A percentile compares a stretch with the other conserved stretches of the same genome.
Evolutionary conservation across 2,329 filamentous ascomycete genomes (phyloP).

Genomic region (Fusarium dimerum): DNA sequence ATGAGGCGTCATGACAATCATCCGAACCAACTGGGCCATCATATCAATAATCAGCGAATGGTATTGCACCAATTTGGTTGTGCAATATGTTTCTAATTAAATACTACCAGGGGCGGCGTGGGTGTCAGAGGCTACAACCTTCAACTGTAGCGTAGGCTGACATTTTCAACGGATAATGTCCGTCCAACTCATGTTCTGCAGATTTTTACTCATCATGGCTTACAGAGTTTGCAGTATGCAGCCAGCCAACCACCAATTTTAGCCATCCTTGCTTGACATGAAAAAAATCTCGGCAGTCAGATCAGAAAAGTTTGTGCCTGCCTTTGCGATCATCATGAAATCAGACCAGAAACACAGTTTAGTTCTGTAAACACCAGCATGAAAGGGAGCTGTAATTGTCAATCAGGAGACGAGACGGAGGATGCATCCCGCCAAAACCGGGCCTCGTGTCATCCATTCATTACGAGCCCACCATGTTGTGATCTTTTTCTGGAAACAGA

Average conservation of each 20-base stretch:
- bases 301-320: neutral
- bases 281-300: neutral
- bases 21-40: neutral
- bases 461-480: conserved; percentile 17
- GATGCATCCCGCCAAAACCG: conserved; percentile 19
- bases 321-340: neutral
- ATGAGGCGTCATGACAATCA: neutral
- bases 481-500: neutral
- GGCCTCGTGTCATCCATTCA: conserved; percentile 14
- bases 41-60: neutral
- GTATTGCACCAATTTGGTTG: neutral
- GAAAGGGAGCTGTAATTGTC: neutral
- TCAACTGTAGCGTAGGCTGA: neutral
- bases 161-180: neutral
- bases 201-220: no score
- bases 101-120: conserved; percentile 7
- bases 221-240: neutral
- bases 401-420: conserved; percentile 23
- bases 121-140: conserved; percentile 8
- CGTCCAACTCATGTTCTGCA: neutral
- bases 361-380: no score
- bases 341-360: neutral
- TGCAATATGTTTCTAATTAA: conserved; percentile 20
- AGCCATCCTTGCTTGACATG: neutral
- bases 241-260: neutral